Evolutionary conservation across 305 asterid species (phyloP), one percentile per base, ranked within the genome.

Genomic region (Fraxinus xanthoxyloides): DNA sequence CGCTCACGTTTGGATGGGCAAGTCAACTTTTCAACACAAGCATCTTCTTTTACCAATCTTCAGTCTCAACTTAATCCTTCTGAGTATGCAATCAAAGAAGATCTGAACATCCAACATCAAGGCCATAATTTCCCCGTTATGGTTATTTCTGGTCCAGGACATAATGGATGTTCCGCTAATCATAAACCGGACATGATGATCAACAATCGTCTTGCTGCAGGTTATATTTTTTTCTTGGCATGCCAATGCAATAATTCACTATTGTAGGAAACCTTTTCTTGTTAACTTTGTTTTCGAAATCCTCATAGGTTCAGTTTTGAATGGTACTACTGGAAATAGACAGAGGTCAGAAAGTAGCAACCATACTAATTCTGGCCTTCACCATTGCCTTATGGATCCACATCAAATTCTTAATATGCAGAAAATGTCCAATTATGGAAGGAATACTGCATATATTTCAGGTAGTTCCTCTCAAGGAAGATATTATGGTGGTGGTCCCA

Each of bases 21-120:
- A 75, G 80, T 72, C 30, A 86, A 89, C 80, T 83, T 87, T 81
- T 91, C 87, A 2, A 86, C 95, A 80, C 89, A 91, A 85, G 75
- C 93, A n/a, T 85, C 89, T 75, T 92, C 98, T 56, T 85, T 92
- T 38, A 80, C 86, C 81, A 90, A 86, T 85, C 95, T 91, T 76
- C 95, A 85, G 59, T 83, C 93, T 76, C 88, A 82, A 69, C 85
- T 83, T 26, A 89, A 77, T 84, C 82, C 83, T 82, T 81, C 92
- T 34, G 91, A 87, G 34, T 80, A 86, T 78, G 79, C 89, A 63
- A 87, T 85, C 70, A 75, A 80, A 12, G 92, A 89, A 79, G 90
- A 89, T 28, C 77, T 86, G 40, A 90, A 87, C n/a, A 59, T 72
- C 81, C 87, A 77, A 78, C 76, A 80, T 75, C 93, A 88, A 78